Percentiles rank a stretch among this genome's conserved stretches.
phyloP scores from a whole-genome alignment of 2,329 filamentous ascomycete species.

The Didymella exigua region DNA sequence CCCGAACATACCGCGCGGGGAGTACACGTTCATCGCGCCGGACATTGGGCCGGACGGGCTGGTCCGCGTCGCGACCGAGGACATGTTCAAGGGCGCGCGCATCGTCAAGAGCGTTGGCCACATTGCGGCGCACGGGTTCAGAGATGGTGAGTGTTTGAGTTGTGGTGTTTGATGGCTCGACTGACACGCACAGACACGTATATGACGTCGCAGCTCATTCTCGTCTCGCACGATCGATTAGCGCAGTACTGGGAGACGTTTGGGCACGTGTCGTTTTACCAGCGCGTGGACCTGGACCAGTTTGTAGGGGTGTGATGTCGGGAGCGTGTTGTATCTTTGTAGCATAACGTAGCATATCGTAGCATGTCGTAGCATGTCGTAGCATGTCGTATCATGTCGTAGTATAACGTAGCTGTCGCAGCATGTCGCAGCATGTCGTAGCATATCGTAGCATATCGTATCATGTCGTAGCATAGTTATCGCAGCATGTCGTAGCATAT shows the following conservation, averaged over 20 bases:
- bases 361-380: too few relatives aligned
- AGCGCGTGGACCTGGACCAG: conserved; percentile 54
- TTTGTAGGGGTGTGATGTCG: conserved; percentile 30
- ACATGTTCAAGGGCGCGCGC: conserved; percentile 73
- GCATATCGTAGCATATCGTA: too few relatives aligned
- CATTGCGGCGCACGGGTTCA: conserved; percentile 75
- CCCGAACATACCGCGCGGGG: conserved; percentile 83
- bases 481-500: too few relatives aligned
- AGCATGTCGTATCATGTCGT: too few relatives aligned
- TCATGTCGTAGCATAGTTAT: too few relatives aligned
- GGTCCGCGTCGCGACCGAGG: conserved; percentile 67
- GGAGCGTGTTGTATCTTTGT: background rate
- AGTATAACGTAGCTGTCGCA: too few relatives aligned
- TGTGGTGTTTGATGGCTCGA: fast-evolving
- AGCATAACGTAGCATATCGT: too few relatives aligned
- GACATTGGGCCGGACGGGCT: conserved; percentile 74
- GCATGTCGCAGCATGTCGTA: too few relatives aligned
- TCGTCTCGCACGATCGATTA: conserved; percentile 76
- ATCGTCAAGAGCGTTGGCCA: conserved; percentile 78
- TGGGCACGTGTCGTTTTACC: conserved; percentile 57
- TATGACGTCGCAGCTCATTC: conserved; percentile 75
- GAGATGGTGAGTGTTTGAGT: conserved; percentile 63
- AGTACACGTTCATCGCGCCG: conserved; percentile 79
- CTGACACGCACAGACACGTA: conserved; percentile 65
- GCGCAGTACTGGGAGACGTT: conserved; percentile 79